phyloP scores from a whole-genome alignment of 2,329 filamentous ascomycete species.

The Fulvia fulva region DNA sequence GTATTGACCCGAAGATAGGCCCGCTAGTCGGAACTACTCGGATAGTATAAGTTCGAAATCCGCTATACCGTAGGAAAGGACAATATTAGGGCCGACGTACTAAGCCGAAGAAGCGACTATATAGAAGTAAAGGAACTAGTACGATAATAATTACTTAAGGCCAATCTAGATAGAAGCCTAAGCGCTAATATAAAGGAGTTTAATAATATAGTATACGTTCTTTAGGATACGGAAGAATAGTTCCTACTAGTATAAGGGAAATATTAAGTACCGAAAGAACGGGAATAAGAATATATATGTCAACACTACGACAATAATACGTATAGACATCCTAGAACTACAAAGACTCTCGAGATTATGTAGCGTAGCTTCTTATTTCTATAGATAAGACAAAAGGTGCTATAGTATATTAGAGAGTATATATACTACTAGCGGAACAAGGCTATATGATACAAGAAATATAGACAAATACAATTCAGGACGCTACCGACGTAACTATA shows the following conservation, averaged over 20 bases:
- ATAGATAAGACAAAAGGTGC: slow-evolving; percentile 3
- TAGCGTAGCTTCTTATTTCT: neutral
- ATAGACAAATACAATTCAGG: neutral
- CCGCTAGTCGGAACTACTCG: too few species aligned
- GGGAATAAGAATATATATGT: slow-evolving; percentile 10
- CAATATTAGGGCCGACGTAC: neutral
- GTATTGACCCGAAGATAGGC: too few species aligned
- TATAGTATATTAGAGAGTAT: slow-evolving; percentile 11
- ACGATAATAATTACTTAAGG: neutral
- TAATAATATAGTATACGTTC: too few species aligned
- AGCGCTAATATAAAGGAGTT: slow-evolving; percentile 4
- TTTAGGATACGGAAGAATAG: too few species aligned
- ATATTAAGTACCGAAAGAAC: slow-evolving; percentile 8
- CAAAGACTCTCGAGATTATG: neutral
- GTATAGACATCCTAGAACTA: slow-evolving; percentile 4
- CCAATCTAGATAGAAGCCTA: too few species aligned
- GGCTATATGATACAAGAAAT: neutral
- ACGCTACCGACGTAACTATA: neutral
- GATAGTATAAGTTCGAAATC: slow-evolving; percentile 1
- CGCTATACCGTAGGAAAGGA: neutral
- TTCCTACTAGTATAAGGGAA: slow-evolving; percentile 9
- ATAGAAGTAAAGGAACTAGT: too few species aligned
- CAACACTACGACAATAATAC: too few species aligned
- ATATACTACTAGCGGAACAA: slow-evolving; percentile 34
- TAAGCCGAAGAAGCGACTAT: too few species aligned